A percentile compares a stretch with the other conserved stretches of the same genome.
phyloP scores from a whole-genome alignment of 2,329 filamentous ascomycete genomes.

The Fusarium sp. region DNA sequence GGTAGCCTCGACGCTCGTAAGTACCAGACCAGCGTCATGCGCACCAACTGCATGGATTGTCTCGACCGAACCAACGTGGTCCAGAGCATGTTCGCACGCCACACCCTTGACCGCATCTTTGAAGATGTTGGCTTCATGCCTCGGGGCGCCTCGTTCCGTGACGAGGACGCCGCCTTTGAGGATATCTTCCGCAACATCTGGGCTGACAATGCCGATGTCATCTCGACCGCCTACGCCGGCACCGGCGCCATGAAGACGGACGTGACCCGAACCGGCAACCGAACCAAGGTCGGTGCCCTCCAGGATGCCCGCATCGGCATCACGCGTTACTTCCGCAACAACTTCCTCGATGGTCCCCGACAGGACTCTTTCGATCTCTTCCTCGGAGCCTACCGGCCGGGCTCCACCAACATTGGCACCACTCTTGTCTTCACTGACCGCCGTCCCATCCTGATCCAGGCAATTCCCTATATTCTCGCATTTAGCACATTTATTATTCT shows the following conservation, averaged over 20 bases:
- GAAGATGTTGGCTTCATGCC: conserved; percentile 83
- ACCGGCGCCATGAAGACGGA: conserved; percentile 98
- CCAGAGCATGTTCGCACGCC: conserved; percentile 94
- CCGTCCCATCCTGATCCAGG: conserved; percentile 87
- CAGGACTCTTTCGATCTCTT: conserved; percentile 98
- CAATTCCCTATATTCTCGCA: conserved; percentile 90
- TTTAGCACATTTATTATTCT: conserved; percentile 87
- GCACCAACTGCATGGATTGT: conserved; percentile 99
- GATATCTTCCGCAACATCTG: conserved; percentile 95
- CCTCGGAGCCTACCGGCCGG: conserved; percentile 84
- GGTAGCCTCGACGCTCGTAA: conserved; percentile 83
- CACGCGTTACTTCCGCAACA: conserved; percentile 91
- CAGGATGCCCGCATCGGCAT: conserved; percentile 90
- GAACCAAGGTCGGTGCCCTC: conserved; percentile 85
- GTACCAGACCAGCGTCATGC: conserved; percentile 88
- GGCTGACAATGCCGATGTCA: conserved; percentile 98
- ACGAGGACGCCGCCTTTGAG: conserved; percentile 84
- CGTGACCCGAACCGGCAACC: conserved; percentile 90
- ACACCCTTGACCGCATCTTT: conserved; percentile 88
- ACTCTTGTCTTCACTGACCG: conserved; percentile 84
- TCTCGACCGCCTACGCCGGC: conserved; percentile 91
- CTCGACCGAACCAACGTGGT: conserved; percentile 98
- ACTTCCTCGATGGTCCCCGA: conserved; percentile 91
- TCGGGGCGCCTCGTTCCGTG: conserved; percentile 78
- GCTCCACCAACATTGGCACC: conserved; percentile 75